Percentiles rank a stretch among this genome's conserved stretches.
Evolutionary conservation across 257 asterid species (phyloP).

Genomic region (Penstemon davidsonii): DNA sequence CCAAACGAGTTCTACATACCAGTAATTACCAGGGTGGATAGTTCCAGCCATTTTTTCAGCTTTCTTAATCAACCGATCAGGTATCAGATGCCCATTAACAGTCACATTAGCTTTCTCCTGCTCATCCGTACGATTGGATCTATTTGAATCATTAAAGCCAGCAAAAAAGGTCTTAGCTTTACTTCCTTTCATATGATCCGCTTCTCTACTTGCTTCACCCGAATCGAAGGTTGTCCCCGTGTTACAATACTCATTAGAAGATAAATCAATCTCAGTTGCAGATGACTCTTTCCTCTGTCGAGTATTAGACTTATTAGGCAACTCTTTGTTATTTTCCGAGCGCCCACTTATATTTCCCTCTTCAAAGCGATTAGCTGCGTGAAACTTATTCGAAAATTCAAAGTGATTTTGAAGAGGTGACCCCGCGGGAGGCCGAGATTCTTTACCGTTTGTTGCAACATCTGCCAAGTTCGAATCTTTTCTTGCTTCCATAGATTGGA

Average conservation of each 20-base stretch:
- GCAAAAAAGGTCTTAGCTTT: conserved; percentile 52
- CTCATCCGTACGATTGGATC: conserved; percentile 35
- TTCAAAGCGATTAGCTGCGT: conserved; percentile 31
- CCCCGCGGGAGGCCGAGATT: conserved; percentile 50
- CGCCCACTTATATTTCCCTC: conserved; percentile 52
- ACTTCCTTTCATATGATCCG: conserved; percentile 41
- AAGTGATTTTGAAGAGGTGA: conserved; percentile 67
- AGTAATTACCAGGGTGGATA: conserved; percentile 82
- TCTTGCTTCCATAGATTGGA: conserved; percentile 55
- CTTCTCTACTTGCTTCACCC: conserved; percentile 53
- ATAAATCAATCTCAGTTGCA: conserved; percentile 78
- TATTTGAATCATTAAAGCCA: conserved; percentile 46
- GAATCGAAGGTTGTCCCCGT: conserved; percentile 81
- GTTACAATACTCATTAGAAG: conserved; percentile 69
- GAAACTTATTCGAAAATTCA: conserved; percentile 60
- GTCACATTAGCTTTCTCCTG: conserved; percentile 55
- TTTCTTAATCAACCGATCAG: conserved; percentile 55
- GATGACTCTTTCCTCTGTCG: conserved; percentile 48
- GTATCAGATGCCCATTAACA: conserved; percentile 72
- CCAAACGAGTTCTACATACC: conserved; percentile 41
- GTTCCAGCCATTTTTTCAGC: conserved; percentile 83
- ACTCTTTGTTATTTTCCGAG: conserved; percentile 43
- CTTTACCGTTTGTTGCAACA: conserved; percentile 36
- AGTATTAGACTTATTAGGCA: conserved; percentile 32
- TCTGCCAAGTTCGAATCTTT: conserved; percentile 37